A percentile compares a stretch with the other conserved stretches of the same genome.
Evolutionary conservation across 129 eudicot species (phyloP).

Genomic region (Mikania micrantha): DNA sequence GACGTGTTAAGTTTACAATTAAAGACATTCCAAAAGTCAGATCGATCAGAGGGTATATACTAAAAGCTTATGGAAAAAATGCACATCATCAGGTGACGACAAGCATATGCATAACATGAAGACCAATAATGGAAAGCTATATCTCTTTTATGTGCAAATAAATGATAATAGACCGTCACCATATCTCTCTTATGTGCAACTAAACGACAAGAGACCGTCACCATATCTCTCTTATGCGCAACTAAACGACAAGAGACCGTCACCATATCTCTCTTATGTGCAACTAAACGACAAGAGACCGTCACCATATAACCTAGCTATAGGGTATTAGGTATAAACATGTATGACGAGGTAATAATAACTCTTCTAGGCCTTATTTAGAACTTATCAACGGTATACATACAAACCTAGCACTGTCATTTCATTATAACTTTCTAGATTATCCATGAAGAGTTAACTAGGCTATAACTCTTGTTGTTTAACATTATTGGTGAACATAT

Average conservation of each 20-base stretch:
- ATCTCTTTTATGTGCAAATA: background rate
- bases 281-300: background rate
- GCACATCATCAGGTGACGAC: constrained; percentile 13
- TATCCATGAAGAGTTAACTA: background rate
- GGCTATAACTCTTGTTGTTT: background rate
- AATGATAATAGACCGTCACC: background rate
- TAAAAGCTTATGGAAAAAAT: background rate
- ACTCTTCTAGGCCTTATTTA: background rate
- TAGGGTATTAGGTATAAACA: background rate
- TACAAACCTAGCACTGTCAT: background rate
- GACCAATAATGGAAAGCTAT: background rate
- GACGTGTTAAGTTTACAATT: background rate
- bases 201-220: background rate
- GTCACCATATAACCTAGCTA: background rate
- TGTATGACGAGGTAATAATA: background rate
- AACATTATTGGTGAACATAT: background rate
- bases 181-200: background rate
- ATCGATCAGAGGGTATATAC: background rate
- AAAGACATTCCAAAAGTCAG: constrained; percentile 3
- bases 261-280: background rate
- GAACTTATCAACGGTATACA: background rate
- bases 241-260: background rate
- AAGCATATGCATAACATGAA: background rate
- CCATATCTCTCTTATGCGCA: background rate
- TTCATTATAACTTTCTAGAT: background rate